Conservation (phyloP, 2,329 filamentous ascomycete genomes). For the Fusarium hostae region DNA sequence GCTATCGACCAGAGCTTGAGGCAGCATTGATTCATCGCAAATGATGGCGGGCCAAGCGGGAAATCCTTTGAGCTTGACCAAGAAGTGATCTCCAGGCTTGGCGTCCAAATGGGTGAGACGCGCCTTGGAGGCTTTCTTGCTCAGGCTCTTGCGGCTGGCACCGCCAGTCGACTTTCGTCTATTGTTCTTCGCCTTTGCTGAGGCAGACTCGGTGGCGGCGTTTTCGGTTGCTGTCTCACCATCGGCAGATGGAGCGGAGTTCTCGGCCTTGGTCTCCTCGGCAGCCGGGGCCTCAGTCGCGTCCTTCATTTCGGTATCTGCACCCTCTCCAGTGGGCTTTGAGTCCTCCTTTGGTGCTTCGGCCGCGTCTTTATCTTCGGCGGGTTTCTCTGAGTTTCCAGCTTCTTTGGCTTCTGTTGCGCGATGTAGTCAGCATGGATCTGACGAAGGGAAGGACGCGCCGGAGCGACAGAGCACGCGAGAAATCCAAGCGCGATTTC, state of each 20-base stretch:
- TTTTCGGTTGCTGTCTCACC: constrained; percentile 42
- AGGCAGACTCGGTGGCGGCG: constrained; percentile 45
- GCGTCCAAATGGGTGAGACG: constrained; percentile 80
- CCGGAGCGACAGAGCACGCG: constrained; percentile 26
- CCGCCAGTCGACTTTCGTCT: constrained; percentile 80
- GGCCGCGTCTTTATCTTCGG: constrained; percentile 44
- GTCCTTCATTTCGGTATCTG: constrained; percentile 66
- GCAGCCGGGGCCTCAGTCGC: constrained; percentile 46
- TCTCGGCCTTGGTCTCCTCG: constrained; percentile 46
- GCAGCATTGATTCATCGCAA: constrained; percentile 94
- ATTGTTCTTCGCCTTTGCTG: constrained; percentile 57
- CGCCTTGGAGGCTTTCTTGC: constrained; percentile 83
- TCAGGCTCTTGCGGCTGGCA: constrained; percentile 81
- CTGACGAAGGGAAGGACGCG: constrained; percentile 38
- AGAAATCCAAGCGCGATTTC: constrained; percentile 15
- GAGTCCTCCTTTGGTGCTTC: constrained; percentile 44
- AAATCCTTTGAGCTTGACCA: constrained; percentile 93
- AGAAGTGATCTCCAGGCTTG: constrained; percentile 89
- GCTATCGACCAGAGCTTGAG: constrained; percentile 76
- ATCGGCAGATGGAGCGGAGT: constrained; percentile 40
- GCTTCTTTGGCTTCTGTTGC: constrained; percentile 44
- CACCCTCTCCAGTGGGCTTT: constrained; percentile 42
- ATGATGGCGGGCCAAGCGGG: constrained; percentile 95
- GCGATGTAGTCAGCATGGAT: constrained; percentile 44
- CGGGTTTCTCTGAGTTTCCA: constrained; percentile 46